Evolutionary conservation across 768 basidiomycete genomes (phyloP), one percentile per base, ranked within the genome.

Genomic region (Auricularia sp.): DNA sequence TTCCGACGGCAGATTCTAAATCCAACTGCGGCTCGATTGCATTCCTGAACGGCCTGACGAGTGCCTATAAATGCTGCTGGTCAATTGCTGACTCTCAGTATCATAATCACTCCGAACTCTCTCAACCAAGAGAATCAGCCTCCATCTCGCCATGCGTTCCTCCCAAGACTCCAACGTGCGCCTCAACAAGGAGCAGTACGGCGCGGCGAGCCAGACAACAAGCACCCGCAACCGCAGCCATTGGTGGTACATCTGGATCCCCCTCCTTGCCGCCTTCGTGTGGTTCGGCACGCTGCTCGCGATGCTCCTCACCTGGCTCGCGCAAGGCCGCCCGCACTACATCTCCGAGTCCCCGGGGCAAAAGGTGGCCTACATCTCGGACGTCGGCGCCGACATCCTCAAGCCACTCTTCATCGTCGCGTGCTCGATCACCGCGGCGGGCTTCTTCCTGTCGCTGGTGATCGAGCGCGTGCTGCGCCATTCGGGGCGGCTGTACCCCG

Each of bases 401-500:
- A 91, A 91, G 71, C 90, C 90, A 2, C 78, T 91, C 43, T 92
- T 92, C 70, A 77, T 91, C 61, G 77, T 80, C 18, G 85, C 85
- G 7, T 87, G 85, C 68, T 75, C 77, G 42, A 80, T 90, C 65
- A 89, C 90, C 2, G 84, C 81, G 4, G 73, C 81, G 2, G 76
- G 79, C 0, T 88, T 91, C 73, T 74, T 87, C 68, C 74, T 85
- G 58, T 82, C 83, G 8, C 79, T 91, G 34, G 67, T 78, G 3
- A 70, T 85, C 39, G 87, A 91, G 72, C 79, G 87, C 59, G 80
- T 81, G 69, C 77, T 90, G 39, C 76, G 88, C 66, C 86, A 90
- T 71, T 75, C 79, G 12, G 87, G 87, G 39, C 73, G 86, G 85
- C 83, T 66, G 54, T 78, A 71, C 8, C 4, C 34, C 44, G 10